Percentiles rank a stretch among this genome's conserved stretches.
These are phyloP conservation scores for Coemansia sp. DNA, from an alignment of 192 early-diverging fungal species.

Conservation along the genomic window DNA sequence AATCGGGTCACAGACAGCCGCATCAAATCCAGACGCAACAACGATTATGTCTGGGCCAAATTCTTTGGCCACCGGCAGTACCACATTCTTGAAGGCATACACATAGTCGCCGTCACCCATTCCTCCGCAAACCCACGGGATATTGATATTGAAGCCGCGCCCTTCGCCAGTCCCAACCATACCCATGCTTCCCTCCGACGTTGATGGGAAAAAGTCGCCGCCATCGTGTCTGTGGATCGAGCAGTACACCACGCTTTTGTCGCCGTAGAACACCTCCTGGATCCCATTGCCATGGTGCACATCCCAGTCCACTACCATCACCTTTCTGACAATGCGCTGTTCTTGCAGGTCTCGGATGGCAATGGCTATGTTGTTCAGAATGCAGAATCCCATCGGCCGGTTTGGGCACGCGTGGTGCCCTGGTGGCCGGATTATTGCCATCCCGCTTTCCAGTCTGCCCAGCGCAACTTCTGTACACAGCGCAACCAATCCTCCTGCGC, in stretches of 20 bases:
- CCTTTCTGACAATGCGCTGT: slow-evolving; percentile 50
- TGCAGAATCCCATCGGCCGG: slow-evolving; percentile 82
- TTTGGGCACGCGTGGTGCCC: slow-evolving; percentile 88
- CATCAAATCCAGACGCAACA: slow-evolving; percentile 92
- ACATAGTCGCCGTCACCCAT: slow-evolving; percentile 87
- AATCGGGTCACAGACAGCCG: slow-evolving; percentile 77
- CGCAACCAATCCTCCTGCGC: slow-evolving; percentile 75
- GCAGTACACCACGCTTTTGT: slow-evolving; percentile 79
- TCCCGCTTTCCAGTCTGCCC: slow-evolving; percentile 68
- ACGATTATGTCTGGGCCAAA: slow-evolving; percentile 81
- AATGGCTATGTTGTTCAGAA: slow-evolving; percentile 88
- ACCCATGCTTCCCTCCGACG: slow-evolving; percentile 57
- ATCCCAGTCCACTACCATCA: slow-evolving; percentile 94
- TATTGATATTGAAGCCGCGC: slow-evolving; percentile 76
- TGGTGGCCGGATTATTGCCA: slow-evolving; percentile 90
- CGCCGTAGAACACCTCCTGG: slow-evolving; percentile 75
- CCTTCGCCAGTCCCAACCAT: slow-evolving; percentile 67
- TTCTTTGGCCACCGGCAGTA: slow-evolving; percentile 83
- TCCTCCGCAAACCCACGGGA: slow-evolving; percentile 77
- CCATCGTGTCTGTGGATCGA: slow-evolving; percentile 87
- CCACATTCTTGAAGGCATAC: slow-evolving; percentile 72
- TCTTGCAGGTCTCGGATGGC: slow-evolving; percentile 66
- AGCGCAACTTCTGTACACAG: slow-evolving; percentile 69
- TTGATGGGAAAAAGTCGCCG: slow-evolving; percentile 75
- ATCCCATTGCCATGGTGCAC: slow-evolving; percentile 96